Base-by-base conservation (phyloP, 148 eudicot genomes). In the Amaranthus palmeri region DNA sequence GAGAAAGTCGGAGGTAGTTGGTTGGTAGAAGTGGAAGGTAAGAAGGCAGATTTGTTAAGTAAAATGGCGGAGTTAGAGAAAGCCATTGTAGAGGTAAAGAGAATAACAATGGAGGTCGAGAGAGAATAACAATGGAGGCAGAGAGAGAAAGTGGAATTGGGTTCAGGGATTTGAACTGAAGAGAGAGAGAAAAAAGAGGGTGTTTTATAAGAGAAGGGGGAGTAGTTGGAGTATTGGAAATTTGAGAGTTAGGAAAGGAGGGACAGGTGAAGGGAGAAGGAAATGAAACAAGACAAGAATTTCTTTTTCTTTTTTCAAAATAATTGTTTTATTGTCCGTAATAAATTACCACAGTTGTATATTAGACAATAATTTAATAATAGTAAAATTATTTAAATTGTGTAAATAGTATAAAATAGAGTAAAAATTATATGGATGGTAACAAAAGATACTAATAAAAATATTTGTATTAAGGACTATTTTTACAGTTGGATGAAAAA, bases 31-130 rank as follows among this genome's bases (percentile, higher is more conserved):
- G 61, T 57, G 15, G 66, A 65, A 0, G 69, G 79, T 42, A 57
- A 6, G 67, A 71, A 65, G 18, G 71, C 44, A 12, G 79, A 47
- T 67, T 76, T 80, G 69, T 60, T 13, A 43, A 79, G 81, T 52
- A 76, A 76, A 12, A 65, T 41, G 10, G 77, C 18, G 53, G 10
- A 53, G 74, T 13, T 41, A 1, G 81, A 73, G 58, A 78, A 69
- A 36, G 81, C 67, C 81, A 73, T 79, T 60, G 8, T 72, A 0
- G 74, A 49, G 48, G 41, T 70, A 72, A 65, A 64, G 52, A 51
- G 50, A 44, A 10, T 58, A 4, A 12, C 11, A 42, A 13, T 7
- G 18, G 44, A 11, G 8, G 11, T 25, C 36, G 36, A 72, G 68
- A 64, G 52, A 51, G 50, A 44, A 10, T 58, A 4, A 12, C 36